These are phyloP conservation scores for Xylaria sp. DNA, from an alignment of 2,329 filamentous ascomycete species.

Conservation along the genomic window DNA sequence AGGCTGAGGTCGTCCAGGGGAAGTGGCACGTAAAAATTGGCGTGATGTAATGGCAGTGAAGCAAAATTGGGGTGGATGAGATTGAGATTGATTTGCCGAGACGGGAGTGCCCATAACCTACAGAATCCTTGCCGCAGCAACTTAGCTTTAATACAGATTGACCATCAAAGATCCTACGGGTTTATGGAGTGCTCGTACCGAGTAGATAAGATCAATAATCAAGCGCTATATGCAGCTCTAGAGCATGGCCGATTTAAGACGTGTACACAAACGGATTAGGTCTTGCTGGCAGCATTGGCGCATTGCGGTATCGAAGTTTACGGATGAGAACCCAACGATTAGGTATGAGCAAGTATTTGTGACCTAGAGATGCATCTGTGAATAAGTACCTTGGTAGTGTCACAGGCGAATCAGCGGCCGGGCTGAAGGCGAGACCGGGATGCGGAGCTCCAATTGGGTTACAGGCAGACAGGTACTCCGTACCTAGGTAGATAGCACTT, in stretches of 20 bases:
- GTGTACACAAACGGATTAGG: neutral
- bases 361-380: neutral
- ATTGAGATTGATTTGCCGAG: neutral
- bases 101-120: neutral
- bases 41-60: neutral
- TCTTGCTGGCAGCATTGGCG: neutral
- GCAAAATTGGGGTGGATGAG: neutral
- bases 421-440: conserved; percentile 14
- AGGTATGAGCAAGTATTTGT: neutral
- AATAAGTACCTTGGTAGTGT: no score
- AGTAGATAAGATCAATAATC: neutral
- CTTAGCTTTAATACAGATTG: conserved; percentile 7
- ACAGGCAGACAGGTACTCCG: neutral
- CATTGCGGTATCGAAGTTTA: neutral
- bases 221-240: neutral
- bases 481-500: neutral
- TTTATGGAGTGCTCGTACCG: neutral
- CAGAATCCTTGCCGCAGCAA: neutral
- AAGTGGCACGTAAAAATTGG: neutral
- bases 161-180: neutral
- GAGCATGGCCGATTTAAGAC: no score
- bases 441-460: conserved; percentile 14
- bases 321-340: neutral
- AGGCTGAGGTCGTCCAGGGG: conserved; percentile 25
- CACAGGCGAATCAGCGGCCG: neutral